A percentile compares a stretch with the other conserved stretches of the same genome.
phyloP scores from a whole-genome alignment of 768 basidiomycete genomes.

The Amanita thiersii region DNA sequence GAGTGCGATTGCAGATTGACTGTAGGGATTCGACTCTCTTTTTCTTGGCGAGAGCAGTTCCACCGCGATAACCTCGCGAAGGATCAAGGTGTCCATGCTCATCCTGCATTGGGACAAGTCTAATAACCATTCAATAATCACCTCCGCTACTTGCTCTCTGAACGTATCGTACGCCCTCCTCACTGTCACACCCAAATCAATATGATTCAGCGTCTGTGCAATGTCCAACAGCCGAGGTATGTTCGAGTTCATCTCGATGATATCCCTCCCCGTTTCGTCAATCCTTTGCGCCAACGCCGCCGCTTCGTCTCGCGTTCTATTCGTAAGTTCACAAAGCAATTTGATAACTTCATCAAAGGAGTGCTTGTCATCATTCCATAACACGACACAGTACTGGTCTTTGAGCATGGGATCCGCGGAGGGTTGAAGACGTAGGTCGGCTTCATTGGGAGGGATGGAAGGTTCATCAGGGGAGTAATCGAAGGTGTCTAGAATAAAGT shows the following conservation, averaged over 20 bases:
- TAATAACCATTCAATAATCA: constrained; percentile 81
- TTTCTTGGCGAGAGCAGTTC: constrained; percentile 59
- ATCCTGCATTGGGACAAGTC: constrained; percentile 71
- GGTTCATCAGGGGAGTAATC: constrained; percentile 79
- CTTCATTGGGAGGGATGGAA: constrained; percentile 54
- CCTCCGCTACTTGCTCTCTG: constrained; percentile 74
- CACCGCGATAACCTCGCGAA: constrained; percentile 66
- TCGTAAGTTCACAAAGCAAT: constrained; percentile 52
- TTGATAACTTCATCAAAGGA: constrained; percentile 83
- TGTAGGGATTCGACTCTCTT: constrained; percentile 36
- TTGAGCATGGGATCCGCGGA: constrained; percentile 74
- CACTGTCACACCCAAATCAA: constrained; percentile 88
- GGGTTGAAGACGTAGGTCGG: constrained; percentile 64
- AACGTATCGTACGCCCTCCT: constrained; percentile 84
- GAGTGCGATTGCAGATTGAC: constrained; percentile 26
- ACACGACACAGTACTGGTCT: constrained; percentile 71
- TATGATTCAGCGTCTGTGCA: constrained; percentile 72
- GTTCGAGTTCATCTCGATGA: constrained; percentile 68
- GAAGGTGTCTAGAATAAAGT: constrained; percentile 77
- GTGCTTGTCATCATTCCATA: constrained; percentile 99
- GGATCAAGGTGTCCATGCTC: constrained; percentile 54
- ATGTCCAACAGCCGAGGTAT: constrained; percentile 57
- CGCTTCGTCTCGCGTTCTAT: constrained; percentile 50
- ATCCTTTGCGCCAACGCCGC: constrained; percentile 46
- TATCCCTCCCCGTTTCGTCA: constrained; percentile 75